A percentile compares a stretch with the other conserved stretches of the same genome.
Conservation (phyloP, 345 rosid species). For the Brassica nigra region DNA sequence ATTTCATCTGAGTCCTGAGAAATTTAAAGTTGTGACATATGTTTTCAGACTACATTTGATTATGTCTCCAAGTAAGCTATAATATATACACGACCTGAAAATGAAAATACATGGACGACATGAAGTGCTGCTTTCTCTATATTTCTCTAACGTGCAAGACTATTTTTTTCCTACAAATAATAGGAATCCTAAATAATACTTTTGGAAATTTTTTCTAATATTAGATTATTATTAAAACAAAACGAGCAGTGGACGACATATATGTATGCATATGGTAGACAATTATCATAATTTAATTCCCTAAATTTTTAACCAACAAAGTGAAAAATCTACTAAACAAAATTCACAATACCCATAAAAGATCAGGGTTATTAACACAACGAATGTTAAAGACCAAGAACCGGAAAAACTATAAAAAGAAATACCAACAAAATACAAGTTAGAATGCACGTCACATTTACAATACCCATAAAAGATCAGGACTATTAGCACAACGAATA, state of each 20-base stretch:
- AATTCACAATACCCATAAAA: background rate
- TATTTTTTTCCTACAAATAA: background rate
- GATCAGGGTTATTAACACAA: background rate
- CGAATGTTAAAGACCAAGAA: too few species aligned
- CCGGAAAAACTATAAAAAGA: background rate
- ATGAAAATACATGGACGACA: background rate
- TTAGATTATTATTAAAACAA: background rate
- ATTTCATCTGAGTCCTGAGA: conserved; percentile 53
- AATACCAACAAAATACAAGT: background rate
- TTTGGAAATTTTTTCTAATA: too few species aligned
- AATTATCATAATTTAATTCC: background rate
- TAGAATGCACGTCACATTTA: too few species aligned
- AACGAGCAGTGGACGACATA: background rate
- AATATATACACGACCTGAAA: background rate
- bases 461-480: too few species aligned
- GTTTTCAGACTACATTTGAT: conserved; percentile 69
- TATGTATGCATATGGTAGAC: background rate
- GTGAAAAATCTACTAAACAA: background rate
- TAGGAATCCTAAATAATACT: background rate
- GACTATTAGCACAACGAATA: too few species aligned
- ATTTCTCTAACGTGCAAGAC: background rate
- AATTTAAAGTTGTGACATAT: conserved; percentile 79
- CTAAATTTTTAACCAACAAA: background rate
- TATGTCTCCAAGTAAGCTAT: conserved; percentile 72
- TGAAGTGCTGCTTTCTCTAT: background rate